Conservation (phyloP, 352 stramenopile species). For the Elongisporangium undulatum region DNA sequence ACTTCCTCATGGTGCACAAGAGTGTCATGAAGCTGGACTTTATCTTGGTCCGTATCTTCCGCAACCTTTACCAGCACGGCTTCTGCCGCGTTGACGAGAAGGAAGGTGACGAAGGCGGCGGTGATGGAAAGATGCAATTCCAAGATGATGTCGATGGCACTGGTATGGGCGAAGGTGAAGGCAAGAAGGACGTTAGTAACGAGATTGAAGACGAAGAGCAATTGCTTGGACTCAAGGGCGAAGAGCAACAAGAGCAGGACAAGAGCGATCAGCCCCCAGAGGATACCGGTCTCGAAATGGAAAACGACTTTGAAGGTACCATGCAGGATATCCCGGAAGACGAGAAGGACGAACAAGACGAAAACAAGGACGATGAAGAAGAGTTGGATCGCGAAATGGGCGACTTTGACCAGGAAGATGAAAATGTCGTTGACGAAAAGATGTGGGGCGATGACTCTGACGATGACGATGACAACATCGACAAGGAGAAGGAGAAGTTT, state of each 20-base stretch:
- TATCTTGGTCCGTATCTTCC: constrained; percentile 94
- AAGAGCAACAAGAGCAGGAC: constrained; percentile 82
- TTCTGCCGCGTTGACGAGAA: constrained; percentile 92
- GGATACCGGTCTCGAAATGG: constrained; percentile 99
- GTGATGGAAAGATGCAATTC: constrained; percentile 92
- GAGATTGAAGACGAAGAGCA: constrained; percentile 99
- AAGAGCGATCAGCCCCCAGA: constrained; percentile 90
- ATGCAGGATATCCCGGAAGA: constrained; percentile 96
- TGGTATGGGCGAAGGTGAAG: constrained; percentile 99
- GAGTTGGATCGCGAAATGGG: constrained; percentile 99
- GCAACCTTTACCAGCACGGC: constrained; percentile 94
- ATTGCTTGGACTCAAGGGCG: constrained; percentile 96
- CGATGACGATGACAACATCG: constrained; percentile 91
- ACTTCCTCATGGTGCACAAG: constrained; percentile 85
- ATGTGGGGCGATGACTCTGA: constrained; percentile 95
- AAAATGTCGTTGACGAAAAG: constrained; percentile 99
- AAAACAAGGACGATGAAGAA: constrained; percentile 87
- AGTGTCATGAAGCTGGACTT: constrained; percentile 95
- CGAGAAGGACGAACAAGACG: constrained; percentile 86
- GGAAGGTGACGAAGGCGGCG: constrained; percentile 85
- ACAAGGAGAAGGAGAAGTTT: constrained; percentile 96
- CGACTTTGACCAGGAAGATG: constrained; percentile 93
- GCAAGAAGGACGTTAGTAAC: constrained; percentile 98
- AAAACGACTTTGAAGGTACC: constrained; percentile 99
- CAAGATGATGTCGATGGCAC: constrained; percentile 98